A percentile compares a stretch with the other conserved stretches of the same genome.
These are phyloP conservation scores for Nakaseomyces glabratus DNA, from an alignment of 1,139 yeast species.

Conservation along the genomic window DNA sequence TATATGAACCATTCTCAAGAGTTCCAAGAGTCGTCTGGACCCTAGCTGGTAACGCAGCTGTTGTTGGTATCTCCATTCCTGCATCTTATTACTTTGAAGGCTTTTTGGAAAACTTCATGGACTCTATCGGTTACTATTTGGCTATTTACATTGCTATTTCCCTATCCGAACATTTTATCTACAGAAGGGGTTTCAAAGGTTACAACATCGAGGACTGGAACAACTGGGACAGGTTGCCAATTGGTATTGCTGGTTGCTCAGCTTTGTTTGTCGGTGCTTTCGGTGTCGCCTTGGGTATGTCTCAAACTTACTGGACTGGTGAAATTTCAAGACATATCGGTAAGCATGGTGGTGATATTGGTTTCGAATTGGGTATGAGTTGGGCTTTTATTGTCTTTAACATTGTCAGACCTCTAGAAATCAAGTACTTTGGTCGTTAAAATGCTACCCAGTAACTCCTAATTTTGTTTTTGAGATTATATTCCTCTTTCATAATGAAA, in stretches of 20 bases:
- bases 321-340: constrained; percentile 56
- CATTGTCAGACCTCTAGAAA: constrained; percentile 57
- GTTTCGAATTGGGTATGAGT: constrained; percentile 65
- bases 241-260: constrained; percentile 66
- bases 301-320: constrained; percentile 77
- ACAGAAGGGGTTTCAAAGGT: constrained; percentile 50
- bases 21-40: constrained; percentile 83
- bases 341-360: constrained; percentile 70
- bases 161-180: constrained; percentile 69
- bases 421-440: constrained; percentile 47
- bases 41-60: constrained; percentile 57
- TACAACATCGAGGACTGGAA: constrained; percentile 57
- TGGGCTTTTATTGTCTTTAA: constrained; percentile 62
- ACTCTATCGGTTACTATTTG: constrained; percentile 79
- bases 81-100: constrained; percentile 63
- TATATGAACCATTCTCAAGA: constrained; percentile 59
- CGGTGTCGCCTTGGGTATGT: constrained; percentile 80
- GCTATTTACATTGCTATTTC: constrained; percentile 71
- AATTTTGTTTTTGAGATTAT: too few relatives aligned
- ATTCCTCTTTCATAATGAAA: too few relatives aligned
- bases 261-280: constrained; percentile 77
- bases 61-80: constrained; percentile 80
- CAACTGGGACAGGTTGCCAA: constrained; percentile 49
- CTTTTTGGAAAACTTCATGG: constrained; percentile 79
- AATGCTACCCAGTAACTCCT: too few relatives aligned